Percentiles rank a stretch among this genome's conserved stretches.
These are phyloP conservation scores for Prosopis cineraria DNA, from an alignment of 306 rosid species.

Conservation along the genomic window DNA sequence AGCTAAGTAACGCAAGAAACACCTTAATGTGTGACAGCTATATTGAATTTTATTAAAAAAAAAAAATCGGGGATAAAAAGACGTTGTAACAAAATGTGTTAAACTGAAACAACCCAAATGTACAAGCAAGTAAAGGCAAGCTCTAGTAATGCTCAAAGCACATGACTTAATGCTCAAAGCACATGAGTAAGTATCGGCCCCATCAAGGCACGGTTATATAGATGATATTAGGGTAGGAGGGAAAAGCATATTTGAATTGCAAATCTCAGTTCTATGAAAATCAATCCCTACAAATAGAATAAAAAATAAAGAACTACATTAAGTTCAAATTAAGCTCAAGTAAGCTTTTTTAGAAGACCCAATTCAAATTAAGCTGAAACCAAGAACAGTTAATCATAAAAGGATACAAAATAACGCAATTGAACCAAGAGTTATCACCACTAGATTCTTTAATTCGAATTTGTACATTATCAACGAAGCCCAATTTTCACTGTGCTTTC, in stretches of 20 bases:
- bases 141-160: conserved; percentile 12
- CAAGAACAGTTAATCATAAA: conserved; percentile 13
- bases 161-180: conserved; percentile 7
- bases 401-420: conserved; percentile 2
- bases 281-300: neutral
- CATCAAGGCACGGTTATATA: neutral
- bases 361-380: conserved; percentile 8
- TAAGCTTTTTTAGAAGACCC: conserved; percentile 6
- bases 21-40: neutral
- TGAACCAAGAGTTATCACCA: conserved; percentile 9
- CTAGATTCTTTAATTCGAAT: neutral
- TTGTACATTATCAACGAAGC: conserved; percentile 9
- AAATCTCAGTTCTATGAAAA: conserved; percentile 13
- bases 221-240: neutral
- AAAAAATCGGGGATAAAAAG: neutral
- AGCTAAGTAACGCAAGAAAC: conserved; percentile 3
- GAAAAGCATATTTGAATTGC: neutral
- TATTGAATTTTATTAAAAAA: neutral
- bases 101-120: neutral
- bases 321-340: conserved; percentile 14
- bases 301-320: neutral
- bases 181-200: conserved; percentile 14
- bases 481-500: neutral
- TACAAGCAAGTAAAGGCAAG: conserved; percentile 7
- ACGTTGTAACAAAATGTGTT: conserved; percentile 2